Evolutionary conservation across 2,329 filamentous ascomycete species (phyloP).

Genomic region (Cercospora sp.): DNA sequence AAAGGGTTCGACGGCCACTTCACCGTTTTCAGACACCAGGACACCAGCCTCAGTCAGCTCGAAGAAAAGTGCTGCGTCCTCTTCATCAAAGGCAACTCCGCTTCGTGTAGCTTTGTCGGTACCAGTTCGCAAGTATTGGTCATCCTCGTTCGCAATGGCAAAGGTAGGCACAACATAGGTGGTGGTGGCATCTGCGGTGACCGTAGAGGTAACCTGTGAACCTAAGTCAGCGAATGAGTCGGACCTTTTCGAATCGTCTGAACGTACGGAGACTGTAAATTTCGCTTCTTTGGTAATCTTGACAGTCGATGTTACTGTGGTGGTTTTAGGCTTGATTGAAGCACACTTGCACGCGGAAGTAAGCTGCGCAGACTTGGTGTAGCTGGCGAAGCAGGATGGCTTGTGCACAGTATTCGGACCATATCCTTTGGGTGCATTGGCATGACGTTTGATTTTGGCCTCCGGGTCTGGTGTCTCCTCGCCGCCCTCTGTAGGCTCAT

Average conservation of each 20-base stretch:
- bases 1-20: background rate
- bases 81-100: background rate
- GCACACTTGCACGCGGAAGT: conserved; percentile 13
- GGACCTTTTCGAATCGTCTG: too few relatives aligned
- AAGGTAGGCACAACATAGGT: background rate
- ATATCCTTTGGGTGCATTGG: background rate
- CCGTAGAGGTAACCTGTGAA: background rate
- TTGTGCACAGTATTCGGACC: conserved; percentile 3
- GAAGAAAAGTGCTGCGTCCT: background rate
- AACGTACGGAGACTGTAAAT: conserved; percentile 2
- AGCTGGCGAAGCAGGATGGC: conserved; percentile 2
- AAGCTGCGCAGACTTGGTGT: conserved; percentile 1
- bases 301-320: conserved; percentile 6
- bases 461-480: background rate
- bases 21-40: background rate
- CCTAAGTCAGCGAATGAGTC: background rate
- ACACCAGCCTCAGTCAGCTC: background rate
- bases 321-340: conserved; percentile 1
- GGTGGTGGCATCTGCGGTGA: background rate
- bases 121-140: background rate
- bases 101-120: background rate
- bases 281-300: background rate
- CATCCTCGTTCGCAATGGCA: background rate
- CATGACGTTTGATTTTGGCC: background rate
- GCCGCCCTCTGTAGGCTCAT: background rate